Conservation (phyloP, 257 asterid species). For the Marsdenia floribunda region DNA sequence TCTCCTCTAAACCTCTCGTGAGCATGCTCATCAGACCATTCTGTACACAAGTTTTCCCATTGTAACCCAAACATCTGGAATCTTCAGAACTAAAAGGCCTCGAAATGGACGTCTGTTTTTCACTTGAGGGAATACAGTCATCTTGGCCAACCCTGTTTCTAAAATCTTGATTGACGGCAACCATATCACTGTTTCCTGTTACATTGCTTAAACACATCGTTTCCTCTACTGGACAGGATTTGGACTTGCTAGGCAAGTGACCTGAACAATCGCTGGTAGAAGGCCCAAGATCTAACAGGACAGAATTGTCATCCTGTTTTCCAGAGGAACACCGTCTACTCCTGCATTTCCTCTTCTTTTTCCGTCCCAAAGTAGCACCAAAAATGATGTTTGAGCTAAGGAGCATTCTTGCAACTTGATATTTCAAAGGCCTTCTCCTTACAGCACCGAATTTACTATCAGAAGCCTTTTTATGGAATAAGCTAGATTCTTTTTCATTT, state of each 20-base stretch:
- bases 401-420: conserved; percentile 28
- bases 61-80: conserved; percentile 21
- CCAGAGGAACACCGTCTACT: conserved; percentile 25
- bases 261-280: conserved; percentile 27
- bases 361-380: conserved; percentile 37
- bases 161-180: conserved; percentile 27
- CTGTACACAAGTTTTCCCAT: conserved; percentile 24
- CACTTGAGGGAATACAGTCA: conserved; percentile 29
- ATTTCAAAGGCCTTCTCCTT: conserved; percentile 41
- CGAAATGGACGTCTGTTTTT: conserved; percentile 18
- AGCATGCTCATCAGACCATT: conserved; percentile 43
- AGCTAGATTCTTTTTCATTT: conserved; percentile 15
- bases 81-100: conserved; percentile 24
- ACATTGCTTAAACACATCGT: conserved; percentile 23
- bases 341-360: conserved; percentile 43
- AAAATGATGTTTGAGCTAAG: conserved; percentile 63
- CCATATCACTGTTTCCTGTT: conserved; percentile 15
- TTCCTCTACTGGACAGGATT: conserved; percentile 25
- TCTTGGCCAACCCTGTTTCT: conserved; percentile 28
- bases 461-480: conserved; percentile 16
- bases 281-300: conserved; percentile 29
- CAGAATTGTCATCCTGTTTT: conserved; percentile 23
- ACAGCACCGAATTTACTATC: conserved; percentile 25
- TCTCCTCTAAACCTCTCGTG: conserved; percentile 64
- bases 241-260: conserved; percentile 22